phyloP scores from a whole-genome alignment of 2,329 filamentous ascomycete species.

The Aureobasidium musti region DNA sequence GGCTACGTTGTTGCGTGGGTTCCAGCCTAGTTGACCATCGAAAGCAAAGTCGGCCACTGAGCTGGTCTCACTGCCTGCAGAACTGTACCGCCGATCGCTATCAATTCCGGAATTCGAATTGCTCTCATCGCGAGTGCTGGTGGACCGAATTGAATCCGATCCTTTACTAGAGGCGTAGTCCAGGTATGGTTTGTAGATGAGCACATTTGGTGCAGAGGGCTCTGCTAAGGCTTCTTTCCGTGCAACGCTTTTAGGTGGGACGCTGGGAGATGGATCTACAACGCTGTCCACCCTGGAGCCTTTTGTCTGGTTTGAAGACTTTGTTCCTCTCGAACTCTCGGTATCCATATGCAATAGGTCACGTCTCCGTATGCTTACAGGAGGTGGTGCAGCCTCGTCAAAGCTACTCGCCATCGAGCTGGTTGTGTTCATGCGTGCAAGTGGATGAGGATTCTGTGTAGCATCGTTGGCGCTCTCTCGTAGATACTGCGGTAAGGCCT shows the following conservation, averaged over 20 bases:
- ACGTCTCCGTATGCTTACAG: background rate
- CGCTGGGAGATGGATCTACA: background rate
- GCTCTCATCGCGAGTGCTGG: background rate
- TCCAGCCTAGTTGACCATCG: conserved; percentile 31
- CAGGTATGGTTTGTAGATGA: conserved; percentile 20
- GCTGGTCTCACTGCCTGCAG: conserved; percentile 28
- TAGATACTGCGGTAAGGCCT: background rate
- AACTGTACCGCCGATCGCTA: conserved; percentile 4
- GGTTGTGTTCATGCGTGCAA: conserved; percentile 6
- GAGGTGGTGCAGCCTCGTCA: conserved; percentile 15
- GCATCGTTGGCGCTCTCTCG: background rate
- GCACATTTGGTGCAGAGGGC: background rate
- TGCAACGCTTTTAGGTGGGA: background rate
- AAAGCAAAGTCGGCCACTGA: conserved; percentile 31
- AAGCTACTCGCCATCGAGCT: conserved; percentile 19
- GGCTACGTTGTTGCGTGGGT: background rate
- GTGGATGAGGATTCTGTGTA: background rate
- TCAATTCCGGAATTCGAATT: background rate
- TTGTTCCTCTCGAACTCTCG: conserved; percentile 17
- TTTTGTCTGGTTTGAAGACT: conserved; percentile 8
- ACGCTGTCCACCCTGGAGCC: conserved; percentile 5
- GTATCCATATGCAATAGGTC: background rate
- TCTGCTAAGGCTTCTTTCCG: background rate
- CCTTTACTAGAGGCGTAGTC: conserved; percentile 15
- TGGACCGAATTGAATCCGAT: background rate